phyloP scores from a whole-genome alignment of 2,329 filamentous ascomycete genomes.

The Metarhizium sp. region DNA sequence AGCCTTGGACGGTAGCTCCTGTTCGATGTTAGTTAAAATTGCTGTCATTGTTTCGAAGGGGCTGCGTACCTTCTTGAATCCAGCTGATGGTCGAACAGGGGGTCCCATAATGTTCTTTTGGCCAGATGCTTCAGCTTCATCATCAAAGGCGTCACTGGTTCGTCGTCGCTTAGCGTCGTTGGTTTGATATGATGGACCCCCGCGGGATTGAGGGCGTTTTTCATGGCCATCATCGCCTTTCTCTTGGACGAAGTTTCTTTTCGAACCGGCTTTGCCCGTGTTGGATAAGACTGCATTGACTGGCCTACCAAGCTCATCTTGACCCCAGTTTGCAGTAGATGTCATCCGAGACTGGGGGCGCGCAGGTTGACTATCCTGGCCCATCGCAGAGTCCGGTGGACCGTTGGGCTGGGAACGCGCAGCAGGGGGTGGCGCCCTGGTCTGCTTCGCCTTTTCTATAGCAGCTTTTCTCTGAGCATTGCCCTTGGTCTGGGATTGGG shows the following conservation, averaged over 20 bases:
- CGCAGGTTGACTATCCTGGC: slow-evolving; percentile 22
- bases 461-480: slow-evolving; percentile 52
- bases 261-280: slow-evolving; percentile 51
- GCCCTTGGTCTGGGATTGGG: slow-evolving; percentile 57
- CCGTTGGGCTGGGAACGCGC: slow-evolving; percentile 44
- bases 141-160: slow-evolving; percentile 63
- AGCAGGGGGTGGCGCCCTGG: slow-evolving; percentile 51
- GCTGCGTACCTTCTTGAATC: slow-evolving; percentile 52
- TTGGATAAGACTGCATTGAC: slow-evolving; percentile 53
- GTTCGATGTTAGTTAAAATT: slow-evolving; percentile 2
- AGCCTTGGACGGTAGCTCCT: slow-evolving; percentile 54
- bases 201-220: slow-evolving; percentile 34
- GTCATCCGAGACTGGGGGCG: slow-evolving; percentile 51
- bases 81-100: slow-evolving; percentile 71
- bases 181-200: slow-evolving; percentile 53
- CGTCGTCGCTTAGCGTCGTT: slow-evolving; percentile 72
- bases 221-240: slow-evolving; percentile 44
- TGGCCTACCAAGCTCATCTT: slow-evolving; percentile 52
- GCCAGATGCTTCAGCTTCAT: slow-evolving; percentile 49
- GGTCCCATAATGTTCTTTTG: slow-evolving; percentile 63
- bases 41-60: neutral
- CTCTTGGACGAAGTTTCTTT: slow-evolving; percentile 63
- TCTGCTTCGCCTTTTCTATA: slow-evolving; percentile 57
- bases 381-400: slow-evolving; percentile 33
- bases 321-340: slow-evolving; percentile 37